Evolutionary conservation across 2,329 filamentous ascomycete genomes (phyloP), one percentile per base, ranked within the genome.

Genomic region (Fusarium torulosum): DNA sequence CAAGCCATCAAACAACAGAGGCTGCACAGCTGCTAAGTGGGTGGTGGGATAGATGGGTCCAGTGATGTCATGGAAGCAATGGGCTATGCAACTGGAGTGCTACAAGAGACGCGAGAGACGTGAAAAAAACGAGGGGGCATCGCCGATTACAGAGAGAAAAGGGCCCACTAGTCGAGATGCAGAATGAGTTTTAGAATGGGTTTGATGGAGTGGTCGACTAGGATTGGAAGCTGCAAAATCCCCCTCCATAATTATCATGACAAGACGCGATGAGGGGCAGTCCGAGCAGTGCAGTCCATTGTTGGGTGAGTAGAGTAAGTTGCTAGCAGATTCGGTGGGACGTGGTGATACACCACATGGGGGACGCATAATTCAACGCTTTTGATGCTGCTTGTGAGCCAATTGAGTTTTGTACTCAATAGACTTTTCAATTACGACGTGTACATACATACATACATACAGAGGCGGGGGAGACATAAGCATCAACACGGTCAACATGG

Each of bases 41-140:
- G 60, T 25, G 27, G 27, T 29, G 27, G 27, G 27, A 29, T 29
- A 29, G 59, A 70, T 72, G 69, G 67, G 68, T 65, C 59, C 62
- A 40, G 71, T 73, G 71, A 73, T 73, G 71, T 73, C 71, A 73
- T 73, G 47, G 53, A 66, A 59, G 40, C 23, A 41, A 19, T 29
- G 35, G 25, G 41, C 25, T 23, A 35, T 35, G 35, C 56, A 43
- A 42, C 25, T 40, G 19, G 25, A 37, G 17, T 37, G 35, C 40
- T 27, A 19, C 57, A 52, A 29, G 45, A 29, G 41, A 25, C 29
- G 19, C 20, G 19, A 15, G 13, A 46, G 21, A 29, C 4, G 41
- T n/a, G 14, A 20, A 6, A 21, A 20, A 21, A 27, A 29, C 14
- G 29, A 40, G 15, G 52, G 52, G 58, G 35, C 63, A 67, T 67